Evolutionary conservation across 352 stramenopile genomes (phyloP), one percentile per base, ranked within the genome.

Genomic region (Phytophthora boehmeriae): DNA sequence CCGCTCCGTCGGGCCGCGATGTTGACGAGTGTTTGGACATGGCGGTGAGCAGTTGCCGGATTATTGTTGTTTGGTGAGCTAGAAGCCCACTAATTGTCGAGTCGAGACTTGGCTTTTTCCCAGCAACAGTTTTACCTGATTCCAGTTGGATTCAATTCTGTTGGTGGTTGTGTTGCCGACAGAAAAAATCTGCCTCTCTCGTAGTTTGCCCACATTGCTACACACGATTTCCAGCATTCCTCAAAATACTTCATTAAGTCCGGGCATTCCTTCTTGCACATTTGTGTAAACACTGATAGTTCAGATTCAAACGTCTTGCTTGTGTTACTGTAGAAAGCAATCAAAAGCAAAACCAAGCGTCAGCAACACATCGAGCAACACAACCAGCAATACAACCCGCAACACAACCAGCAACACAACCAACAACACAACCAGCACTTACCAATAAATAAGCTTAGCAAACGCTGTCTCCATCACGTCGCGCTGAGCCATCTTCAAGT

Each of bases 401-500:
- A n/a, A n/a, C n/a, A n/a, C n/a, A n/a, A n/a, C n/a, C n/a, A n/a
- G n/a, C n/a, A n/a, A n/a, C n/a, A n/a, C n/a, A n/a, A n/a, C n/a
- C n/a, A n/a, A n/a, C n/a, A n/a, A n/a, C n/a, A n/a, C n/a, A n/a
- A n/a, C n/a, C n/a, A n/a, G n/a, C n/a, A n/a, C n/a, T 44, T 20
- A 44, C n/a, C 36, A 20, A 16, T 44, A 44, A 8, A 44, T 22
- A 5, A 44, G 10, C 36, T n/a, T 22, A 6, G 36, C 36, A 23
- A 38, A 41, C 13, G 16, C 9, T n/a, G 6, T 17, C 16, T 39
- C 1, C 28, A 23, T 1, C 23, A 9, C 14, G 8, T 67, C 59
- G 3, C 45, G 44, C 51, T 62, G 43, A 0, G 32, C 39, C 11
- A 67, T 27, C 17, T 57, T 61, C 34, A 57, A 25, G 16, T 61